Conservation (phyloP, 2,329 filamentous ascomycete genomes). For the Cyclaneusma minus region DNA sequence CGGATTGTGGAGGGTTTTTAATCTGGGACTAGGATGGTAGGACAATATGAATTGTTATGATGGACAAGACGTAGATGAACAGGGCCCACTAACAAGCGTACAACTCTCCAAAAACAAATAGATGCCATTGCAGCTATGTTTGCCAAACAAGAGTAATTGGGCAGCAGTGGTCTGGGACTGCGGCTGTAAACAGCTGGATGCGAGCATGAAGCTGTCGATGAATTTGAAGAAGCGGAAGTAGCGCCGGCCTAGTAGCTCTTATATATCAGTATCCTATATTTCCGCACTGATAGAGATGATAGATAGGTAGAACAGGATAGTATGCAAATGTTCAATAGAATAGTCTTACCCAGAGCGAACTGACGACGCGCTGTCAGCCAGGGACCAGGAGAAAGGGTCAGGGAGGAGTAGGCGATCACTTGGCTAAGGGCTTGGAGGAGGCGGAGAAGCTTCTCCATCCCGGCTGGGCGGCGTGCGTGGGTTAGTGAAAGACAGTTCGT, state of each 20-base stretch:
- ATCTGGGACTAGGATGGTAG: too few relatives aligned
- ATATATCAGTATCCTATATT: neutral
- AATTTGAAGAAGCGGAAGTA: conserved; percentile 57
- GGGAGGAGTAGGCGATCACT: conserved; percentile 29
- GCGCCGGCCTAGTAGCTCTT: conserved; percentile 29
- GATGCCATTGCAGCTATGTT: conserved; percentile 44
- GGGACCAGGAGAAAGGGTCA: conserved; percentile 19
- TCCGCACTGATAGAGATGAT: neutral
- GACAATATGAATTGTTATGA: too few relatives aligned
- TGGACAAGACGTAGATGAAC: conserved; percentile 12
- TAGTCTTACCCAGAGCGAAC: conserved; percentile 24
- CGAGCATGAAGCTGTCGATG: conserved; percentile 39
- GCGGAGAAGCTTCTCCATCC: conserved; percentile 44
- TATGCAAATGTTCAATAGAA: conserved; percentile 2
- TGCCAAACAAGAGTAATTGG: conserved; percentile 35
- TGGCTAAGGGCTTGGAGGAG: conserved; percentile 36
- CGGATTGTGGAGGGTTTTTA: too few relatives aligned
- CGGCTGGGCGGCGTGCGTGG: conserved; percentile 29
- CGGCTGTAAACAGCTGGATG: conserved; percentile 25
- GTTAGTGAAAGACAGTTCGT: neutral
- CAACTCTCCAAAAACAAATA: conserved; percentile 53
- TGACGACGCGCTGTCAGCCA: conserved; percentile 23
- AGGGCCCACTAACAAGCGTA: conserved; percentile 36
- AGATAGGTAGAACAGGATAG: neutral
- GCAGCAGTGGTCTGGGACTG: conserved; percentile 14